Percentiles rank a stretch among this genome's conserved stretches.
Evolutionary conservation across 1,284 basidiomycete genomes (phyloP).

Genomic region (Puccinia hordei): DNA sequence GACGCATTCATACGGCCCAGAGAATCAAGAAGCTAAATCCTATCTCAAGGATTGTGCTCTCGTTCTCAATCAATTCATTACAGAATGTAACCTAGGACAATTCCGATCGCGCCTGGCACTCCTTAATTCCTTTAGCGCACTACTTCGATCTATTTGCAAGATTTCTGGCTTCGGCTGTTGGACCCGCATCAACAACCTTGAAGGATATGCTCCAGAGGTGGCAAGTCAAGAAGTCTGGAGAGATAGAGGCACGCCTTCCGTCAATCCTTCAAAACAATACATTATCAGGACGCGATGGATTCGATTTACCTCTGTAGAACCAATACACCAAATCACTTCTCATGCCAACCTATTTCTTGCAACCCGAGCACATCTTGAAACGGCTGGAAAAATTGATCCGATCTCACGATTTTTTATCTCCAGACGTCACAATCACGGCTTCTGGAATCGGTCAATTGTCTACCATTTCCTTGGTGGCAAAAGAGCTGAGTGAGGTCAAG

Average conservation of each 20-base stretch:
- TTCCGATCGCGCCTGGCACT: constrained; percentile 72
- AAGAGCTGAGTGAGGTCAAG: too few species aligned
- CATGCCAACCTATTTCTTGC: too few species aligned
- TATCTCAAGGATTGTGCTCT: constrained; percentile 74
- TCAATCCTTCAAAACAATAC: neutral
- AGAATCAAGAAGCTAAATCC: too few species aligned
- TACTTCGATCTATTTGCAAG: constrained; percentile 59
- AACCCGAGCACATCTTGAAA: constrained; percentile 53
- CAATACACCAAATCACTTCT: too few species aligned
- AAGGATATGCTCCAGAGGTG: constrained; percentile 57
- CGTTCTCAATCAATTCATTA: constrained; percentile 79
- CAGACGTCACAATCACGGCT: constrained; percentile 44
- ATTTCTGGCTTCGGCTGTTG: constrained; percentile 5
- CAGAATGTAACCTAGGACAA: constrained; percentile 78
- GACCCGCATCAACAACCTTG: constrained; percentile 66
- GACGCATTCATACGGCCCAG: too few species aligned
- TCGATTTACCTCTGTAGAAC: too few species aligned
- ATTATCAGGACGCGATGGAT: constrained; percentile 28
- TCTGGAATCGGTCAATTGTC: constrained; percentile 68
- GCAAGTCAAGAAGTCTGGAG: constrained; percentile 53
- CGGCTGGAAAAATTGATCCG: constrained; percentile 59
- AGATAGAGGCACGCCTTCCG: constrained; percentile 16
- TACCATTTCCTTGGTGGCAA: constrained; percentile 71
- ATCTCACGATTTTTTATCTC: constrained; percentile 49
- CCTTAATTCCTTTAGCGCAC: constrained; percentile 70